Evolutionary conservation across 2,329 filamentous ascomycete genomes (phyloP), one percentile per base, ranked within the genome.

Genomic region (Hirsutella rhossiliensis): DNA sequence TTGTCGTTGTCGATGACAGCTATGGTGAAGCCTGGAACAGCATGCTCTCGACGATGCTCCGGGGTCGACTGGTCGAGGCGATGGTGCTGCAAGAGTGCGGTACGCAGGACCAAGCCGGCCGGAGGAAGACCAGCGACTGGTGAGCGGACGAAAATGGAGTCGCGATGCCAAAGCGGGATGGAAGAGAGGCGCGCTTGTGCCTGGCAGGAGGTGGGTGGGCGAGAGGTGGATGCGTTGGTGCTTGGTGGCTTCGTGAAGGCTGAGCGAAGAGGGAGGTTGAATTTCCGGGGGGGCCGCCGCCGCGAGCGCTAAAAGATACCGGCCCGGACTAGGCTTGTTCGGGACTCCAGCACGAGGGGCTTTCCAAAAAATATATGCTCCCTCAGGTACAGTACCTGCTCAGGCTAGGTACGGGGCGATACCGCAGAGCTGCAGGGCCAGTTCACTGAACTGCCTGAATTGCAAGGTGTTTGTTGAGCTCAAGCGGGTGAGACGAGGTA

Each of bases 211-310:
- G 4, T 32, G 42, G 45, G 48, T 11, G 11, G 37, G 48, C 45
- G 50, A 51, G 51, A 45, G 42, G 44, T n/a, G 20, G 44, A 18
- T 11, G 37, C 8, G 34, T 27, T 7, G 3, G 23, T 37, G 38
- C 32, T 31, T 46, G 30, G 45, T 43, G 18, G 40, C 34, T 37
- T 37, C 36, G 47, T 51, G 50, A 54, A 50, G 50, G 50, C 51
- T 51, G 55, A 45, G 27, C 29, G 42, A 28, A 18, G 38, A 52
- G 53, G 55, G 52, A 55, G 53, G 52, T 54, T 57, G 56, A 52
- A 50, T 49, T 43, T 43, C 44, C 39, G 43, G 40, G 31, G 40
- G 43, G 45, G 23, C 43, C 38, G 40, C 41, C 42, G 43, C 37
- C 37, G 43, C 37, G 30, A 37, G 43, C 41, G 44, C 47, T 49